A percentile compares a stretch with the other conserved stretches of the same genome.
phyloP scores from a whole-genome alignment of 2,329 filamentous ascomycete species.

The Colletotrichum spinosum region DNA sequence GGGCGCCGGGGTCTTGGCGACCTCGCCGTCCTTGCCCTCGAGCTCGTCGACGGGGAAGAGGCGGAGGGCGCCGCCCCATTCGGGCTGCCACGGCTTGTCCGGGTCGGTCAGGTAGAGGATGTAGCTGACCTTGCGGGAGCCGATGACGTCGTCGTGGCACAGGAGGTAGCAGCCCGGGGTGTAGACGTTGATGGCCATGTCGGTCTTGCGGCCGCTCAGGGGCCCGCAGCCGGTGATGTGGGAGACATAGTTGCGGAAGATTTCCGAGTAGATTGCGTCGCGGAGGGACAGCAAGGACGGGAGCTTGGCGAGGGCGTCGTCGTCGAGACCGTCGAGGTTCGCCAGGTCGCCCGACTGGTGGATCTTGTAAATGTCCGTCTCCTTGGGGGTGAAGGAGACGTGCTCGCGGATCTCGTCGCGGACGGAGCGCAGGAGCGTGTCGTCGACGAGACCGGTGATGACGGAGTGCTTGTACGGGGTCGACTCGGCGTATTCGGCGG shows the following conservation, averaged over 20 bases:
- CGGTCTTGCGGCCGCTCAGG: constrained; percentile 92
- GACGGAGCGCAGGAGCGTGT: constrained; percentile 84
- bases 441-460: constrained; percentile 83
- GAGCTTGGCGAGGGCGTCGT: constrained; percentile 84
- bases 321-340: constrained; percentile 93
- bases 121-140: constrained; percentile 94
- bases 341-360: constrained; percentile 98
- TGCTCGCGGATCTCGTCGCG: constrained; percentile 90
- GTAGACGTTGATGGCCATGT: constrained; percentile 99
- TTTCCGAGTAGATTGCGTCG: constrained; percentile 91
- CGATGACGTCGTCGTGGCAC: constrained; percentile 98
- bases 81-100: constrained; percentile 87
- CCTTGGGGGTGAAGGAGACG: constrained; percentile 96
- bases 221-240: constrained; percentile 87
- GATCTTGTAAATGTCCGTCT: constrained; percentile 99
- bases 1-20: constrained; percentile 83
- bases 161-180: constrained; percentile 95
- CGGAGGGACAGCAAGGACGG: constrained; percentile 92
- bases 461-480: constrained; percentile 91
- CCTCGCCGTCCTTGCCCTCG: constrained; percentile 75
- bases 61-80: constrained; percentile 93
- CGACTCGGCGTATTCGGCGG: constrained; percentile 71
- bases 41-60: constrained; percentile 80
- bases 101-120: constrained; percentile 96
- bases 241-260: constrained; percentile 90